Evolutionary conservation across 164 flowering plant genomes (phyloP).

Genomic region (Taxillus chinensis): DNA sequence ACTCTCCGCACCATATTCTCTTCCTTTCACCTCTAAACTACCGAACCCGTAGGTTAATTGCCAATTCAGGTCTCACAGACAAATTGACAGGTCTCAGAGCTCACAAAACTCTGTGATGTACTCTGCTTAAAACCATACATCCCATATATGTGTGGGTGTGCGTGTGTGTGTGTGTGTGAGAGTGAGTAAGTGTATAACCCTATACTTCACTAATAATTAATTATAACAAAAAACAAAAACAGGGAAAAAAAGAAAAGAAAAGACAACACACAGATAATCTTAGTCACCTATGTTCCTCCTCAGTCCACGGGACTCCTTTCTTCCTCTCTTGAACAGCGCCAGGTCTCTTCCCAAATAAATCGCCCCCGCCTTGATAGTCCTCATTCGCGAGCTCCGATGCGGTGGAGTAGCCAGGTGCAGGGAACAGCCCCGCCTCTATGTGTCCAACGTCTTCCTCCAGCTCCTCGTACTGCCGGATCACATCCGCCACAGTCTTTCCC

Average conservation of each 20-base stretch:
- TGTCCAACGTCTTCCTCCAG: constrained; percentile 41
- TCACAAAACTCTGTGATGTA: too few species aligned
- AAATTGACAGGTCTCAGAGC: too few species aligned
- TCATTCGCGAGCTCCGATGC: constrained; percentile 27
- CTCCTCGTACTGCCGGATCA: constrained; percentile 40
- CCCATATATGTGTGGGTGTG: too few species aligned
- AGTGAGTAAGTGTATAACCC: not conserved
- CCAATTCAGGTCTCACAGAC: too few species aligned
- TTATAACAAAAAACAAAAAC: not conserved
- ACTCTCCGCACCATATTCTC: too few species aligned
- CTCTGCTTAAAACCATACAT: too few species aligned
- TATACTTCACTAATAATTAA: not conserved
- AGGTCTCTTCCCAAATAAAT: constrained; percentile 25
- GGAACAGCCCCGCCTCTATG: constrained; percentile 52
- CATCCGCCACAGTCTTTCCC: constrained; percentile 45
- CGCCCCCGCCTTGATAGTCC: constrained; percentile 21
- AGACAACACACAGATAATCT: not conserved
- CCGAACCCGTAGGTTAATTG: too few species aligned
- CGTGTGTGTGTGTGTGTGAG: too few species aligned
- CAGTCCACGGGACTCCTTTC: constrained; percentile 63
- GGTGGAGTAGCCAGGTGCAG: constrained; percentile 32
- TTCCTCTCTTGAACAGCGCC: constrained; percentile 27
- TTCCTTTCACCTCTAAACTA: too few species aligned
- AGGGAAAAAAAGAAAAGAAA: not conserved
- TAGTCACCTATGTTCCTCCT: constrained; percentile 40